phyloP scores from a whole-genome alignment of 2,329 filamentous ascomycete species.

The Talaromyces marneffei region DNA sequence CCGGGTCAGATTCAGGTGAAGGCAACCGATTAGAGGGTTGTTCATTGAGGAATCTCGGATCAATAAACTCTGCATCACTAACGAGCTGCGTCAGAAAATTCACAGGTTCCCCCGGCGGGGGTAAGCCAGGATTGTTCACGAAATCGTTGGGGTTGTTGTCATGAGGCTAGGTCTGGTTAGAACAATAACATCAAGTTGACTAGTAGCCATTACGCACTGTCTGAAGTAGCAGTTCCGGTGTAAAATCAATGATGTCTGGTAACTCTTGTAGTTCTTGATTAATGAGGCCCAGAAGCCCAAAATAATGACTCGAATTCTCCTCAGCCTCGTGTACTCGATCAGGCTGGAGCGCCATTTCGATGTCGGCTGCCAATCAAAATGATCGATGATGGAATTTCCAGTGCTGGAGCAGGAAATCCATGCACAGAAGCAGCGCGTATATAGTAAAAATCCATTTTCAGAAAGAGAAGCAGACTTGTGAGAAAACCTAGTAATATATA shows the following conservation, averaged over 20 bases:
- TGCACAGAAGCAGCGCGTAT: neutral
- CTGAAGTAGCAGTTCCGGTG: neutral
- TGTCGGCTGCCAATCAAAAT: neutral
- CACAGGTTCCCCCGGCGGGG: neutral
- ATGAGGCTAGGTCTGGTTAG: neutral
- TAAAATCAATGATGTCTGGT: neutral
- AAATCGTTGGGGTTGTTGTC: neutral
- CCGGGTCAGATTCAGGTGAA: neutral
- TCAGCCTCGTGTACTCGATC: neutral
- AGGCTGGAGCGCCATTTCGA: neutral
- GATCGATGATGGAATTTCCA: neutral
- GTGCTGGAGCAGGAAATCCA: neutral
- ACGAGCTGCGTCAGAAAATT: neutral
- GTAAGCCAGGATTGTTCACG: neutral
- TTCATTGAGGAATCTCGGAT: neutral
- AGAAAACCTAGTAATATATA: neutral
- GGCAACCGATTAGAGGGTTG: too few species aligned
- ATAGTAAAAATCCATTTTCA: neutral
- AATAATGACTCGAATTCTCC: neutral
- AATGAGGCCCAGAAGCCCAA: neutral
- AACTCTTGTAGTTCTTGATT: neutral
- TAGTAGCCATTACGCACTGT: neutral
- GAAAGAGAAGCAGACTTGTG: neutral
- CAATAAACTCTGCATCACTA: neutral
- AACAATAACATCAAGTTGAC: neutral